Base-by-base conservation (phyloP, 148 eudicot genomes). In the Nepenthes gracilis region DNA sequence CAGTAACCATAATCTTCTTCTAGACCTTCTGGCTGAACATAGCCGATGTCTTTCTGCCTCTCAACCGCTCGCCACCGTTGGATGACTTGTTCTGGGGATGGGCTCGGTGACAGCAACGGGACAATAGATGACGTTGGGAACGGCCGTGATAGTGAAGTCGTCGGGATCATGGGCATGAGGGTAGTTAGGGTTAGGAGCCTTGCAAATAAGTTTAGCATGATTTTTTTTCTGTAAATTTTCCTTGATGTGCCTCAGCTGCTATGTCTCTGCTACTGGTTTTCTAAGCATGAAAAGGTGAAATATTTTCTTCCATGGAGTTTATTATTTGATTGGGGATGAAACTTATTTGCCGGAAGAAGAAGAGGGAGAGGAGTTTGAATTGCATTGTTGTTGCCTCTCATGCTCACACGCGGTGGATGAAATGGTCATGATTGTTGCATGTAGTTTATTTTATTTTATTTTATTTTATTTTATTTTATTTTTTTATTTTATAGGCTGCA, bases 1-100 rank as follows among this genome's bases (percentile, higher is more conserved):
- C 79, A 77, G 52, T 51, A 49, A 13, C 77, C 77, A 59, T 81
- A 81, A 64, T 81, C 85, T 9, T 68, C 78, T 35, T 64, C 70
- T 0, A 49, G 3, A 38, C 35, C 43, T 1, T 61, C 50, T 34
- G 33, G n/a, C 45, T 13, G 37, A 67, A 8, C 33, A 15, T 13
- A 23, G 43, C 13, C 51, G 33, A 12, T 10, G 1, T n/a, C 60
- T 10, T 54, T 36, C 6, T 12, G 15, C 36, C 36, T 36, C 11
- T 7, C 36, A 1, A 2, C 58, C 12, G 32, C 2, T 2, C 1
- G 53, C 53, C 13, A 49, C 53, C 3, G 4, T 49, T 49, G n/a
- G 11, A 10, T n/a, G 2, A 3, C 13, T 2, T 49, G 53, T 49
- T 6, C 6, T 40, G 45, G 8, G 11, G 11, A 12, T 10, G 53